Evolutionary conservation across 768 basidiomycete species (phyloP), one percentile per base, ranked within the genome.

Genomic region (Collybia mongolica): DNA sequence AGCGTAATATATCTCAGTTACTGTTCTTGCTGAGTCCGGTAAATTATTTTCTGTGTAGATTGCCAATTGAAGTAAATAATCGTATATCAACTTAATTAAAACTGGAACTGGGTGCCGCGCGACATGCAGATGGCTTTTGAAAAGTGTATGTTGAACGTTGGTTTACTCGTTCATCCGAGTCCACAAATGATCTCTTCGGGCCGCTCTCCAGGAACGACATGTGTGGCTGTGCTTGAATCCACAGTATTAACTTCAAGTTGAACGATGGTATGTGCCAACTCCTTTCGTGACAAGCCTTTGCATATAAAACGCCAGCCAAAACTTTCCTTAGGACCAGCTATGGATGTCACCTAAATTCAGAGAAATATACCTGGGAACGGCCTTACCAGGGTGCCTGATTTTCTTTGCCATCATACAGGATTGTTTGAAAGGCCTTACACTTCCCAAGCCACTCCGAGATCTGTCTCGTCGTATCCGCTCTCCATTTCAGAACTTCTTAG

Each of bases 401-500:
- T 19, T 64, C 11, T 19, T 64, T 8, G 61, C 64, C 1, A 29
- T 75, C 46, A 20, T 72, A 6, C 46, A 60, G 52, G 71, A 73
- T 51, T n/a, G 67, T 19, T 28, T 54, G 6, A 54, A 58, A 24
- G 54, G 53, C 22, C 37, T 71, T 39, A 54, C 50, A 12, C 41
- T 61, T 15, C 68, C 74, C 24, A 69, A 64, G 52, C 26, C 51
- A 22, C 32, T 72, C 1, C 52, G 54, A 41, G 44, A 37, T 9
- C 17, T 57, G 39, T 62, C 62, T 54, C 54, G 48, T 26, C 50
- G 39, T 22, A 28, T 72, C 22, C 59, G 62, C 39, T 60, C 65
- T 22, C 82, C 82, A 1, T 82, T 83, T 55, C 61, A 65, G 17
- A 76, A 77, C 62, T 85, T 84, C 55, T 60, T 85, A 46, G 68